Evolutionary conservation across 371 early-diverging fungal species (phyloP).

Genomic region (Rhizopus microsporus): DNA sequence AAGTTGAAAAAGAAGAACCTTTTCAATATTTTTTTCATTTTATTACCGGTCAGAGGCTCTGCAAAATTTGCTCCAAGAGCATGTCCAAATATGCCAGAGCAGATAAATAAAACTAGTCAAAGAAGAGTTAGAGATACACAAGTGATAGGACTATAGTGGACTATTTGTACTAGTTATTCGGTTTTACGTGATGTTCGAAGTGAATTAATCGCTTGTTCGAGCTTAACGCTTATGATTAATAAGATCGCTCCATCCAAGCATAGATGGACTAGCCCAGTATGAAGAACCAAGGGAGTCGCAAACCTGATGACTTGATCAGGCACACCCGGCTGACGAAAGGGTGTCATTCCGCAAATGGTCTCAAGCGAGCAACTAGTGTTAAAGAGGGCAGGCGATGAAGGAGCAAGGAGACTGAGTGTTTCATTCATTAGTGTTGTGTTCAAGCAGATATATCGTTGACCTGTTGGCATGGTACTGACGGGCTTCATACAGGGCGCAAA

Average conservation of each 20-base stretch:
- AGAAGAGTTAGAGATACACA: conserved; percentile 43
- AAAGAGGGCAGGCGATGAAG: conserved; percentile 18
- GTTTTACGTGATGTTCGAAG: conserved; percentile 32
- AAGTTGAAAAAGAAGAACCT: neutral
- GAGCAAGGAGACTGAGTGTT: conserved; percentile 11
- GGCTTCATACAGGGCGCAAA: conserved; percentile 62
- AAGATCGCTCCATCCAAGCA: conserved; percentile 70
- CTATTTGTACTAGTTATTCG: neutral
- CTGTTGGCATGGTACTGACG: conserved; percentile 24
- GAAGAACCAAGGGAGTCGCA: conserved; percentile 74
- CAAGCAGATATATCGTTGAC: conserved; percentile 23
- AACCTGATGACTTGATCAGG: conserved; percentile 79
- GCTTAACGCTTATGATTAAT: conserved; percentile 56
- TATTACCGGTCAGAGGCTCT: conserved; percentile 52
- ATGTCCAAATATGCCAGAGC: conserved; percentile 75
- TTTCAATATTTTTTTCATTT: neutral
- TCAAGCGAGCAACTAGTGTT: conserved; percentile 41
- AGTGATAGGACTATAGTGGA: too few species aligned
- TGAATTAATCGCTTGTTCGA: conserved; percentile 74
- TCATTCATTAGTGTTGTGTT: conserved; percentile 3
- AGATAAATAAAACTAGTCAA: conserved; percentile 65
- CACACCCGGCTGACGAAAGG: conserved; percentile 30
- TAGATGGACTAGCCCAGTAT: conserved; percentile 82
- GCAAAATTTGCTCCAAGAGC: conserved; percentile 71
- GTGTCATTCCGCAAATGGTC: conserved; percentile 53